Conservation (phyloP, 371 early-diverging fungal genomes). For the Encephalitozoon romaleae region DNA sequence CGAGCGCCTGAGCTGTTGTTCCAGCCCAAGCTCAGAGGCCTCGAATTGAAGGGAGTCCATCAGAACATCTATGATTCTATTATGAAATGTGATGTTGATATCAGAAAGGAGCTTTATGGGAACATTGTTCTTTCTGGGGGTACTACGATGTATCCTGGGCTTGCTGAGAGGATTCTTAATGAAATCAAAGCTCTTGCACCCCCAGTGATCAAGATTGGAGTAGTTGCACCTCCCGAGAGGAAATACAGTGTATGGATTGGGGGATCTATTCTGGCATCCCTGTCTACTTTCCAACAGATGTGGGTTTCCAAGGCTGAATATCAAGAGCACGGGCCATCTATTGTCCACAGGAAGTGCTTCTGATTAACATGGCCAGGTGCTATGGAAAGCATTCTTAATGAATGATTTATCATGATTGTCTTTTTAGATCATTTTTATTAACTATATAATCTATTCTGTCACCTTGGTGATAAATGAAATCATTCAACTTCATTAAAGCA, state of each 20-base stretch:
- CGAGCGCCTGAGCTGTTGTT: conserved; percentile 97
- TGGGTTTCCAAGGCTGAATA: conserved; percentile 91
- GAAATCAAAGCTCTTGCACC: conserved; percentile 94
- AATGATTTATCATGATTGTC: not conserved
- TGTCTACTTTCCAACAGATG: conserved; percentile 94
- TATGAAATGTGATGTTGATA: conserved; percentile 92
- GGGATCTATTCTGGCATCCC: conserved; percentile 96
- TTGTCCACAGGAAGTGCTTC: conserved; percentile 63
- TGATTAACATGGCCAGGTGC: conserved; percentile 28
- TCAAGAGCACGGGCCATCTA: conserved; percentile 66
- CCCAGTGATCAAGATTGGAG: conserved; percentile 94
- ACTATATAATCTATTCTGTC: not conserved
- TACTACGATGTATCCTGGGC: conserved; percentile 64
- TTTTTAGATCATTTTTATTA: not conserved
- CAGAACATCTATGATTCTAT: conserved; percentile 85
- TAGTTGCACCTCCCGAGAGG: conserved; percentile 97
- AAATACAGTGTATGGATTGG: conserved; percentile 99
- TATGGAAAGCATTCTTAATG: not conserved
- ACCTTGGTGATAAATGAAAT: not conserved
- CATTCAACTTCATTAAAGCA: conserved; percentile 15
- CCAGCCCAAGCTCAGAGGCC: conserved; percentile 84
- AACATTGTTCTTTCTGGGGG: conserved; percentile 87
- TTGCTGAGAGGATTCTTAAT: conserved; percentile 82
- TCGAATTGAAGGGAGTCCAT: conserved; percentile 81
- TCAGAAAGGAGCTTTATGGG: conserved; percentile 84